These are phyloP conservation scores for Aspergillus sp. DNA, from an alignment of 2,329 filamentous ascomycete genomes.

Conservation along the genomic window DNA sequence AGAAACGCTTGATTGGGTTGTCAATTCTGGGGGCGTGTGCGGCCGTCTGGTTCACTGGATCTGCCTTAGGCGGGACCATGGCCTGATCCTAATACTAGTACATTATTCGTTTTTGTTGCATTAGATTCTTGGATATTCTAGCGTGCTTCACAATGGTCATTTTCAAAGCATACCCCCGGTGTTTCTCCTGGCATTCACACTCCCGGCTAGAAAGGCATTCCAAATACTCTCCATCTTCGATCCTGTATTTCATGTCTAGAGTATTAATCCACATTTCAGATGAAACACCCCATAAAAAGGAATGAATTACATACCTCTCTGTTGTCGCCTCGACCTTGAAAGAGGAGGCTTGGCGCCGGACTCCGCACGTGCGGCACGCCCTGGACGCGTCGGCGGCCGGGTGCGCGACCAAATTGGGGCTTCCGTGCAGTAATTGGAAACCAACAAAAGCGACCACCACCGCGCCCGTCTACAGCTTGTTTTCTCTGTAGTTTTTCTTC, in stretches of 20 bases:
- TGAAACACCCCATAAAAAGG: background rate
- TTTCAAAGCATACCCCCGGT: background rate
- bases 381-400: slow-evolving; percentile 19
- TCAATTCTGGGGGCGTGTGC: slow-evolving; percentile 37
- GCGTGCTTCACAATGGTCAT: background rate
- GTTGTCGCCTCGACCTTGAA: background rate
- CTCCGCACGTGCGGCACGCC: slow-evolving; percentile 22
- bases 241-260: background rate
- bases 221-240: background rate
- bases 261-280: background rate
- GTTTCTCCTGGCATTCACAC: background rate
- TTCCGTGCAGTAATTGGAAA: background rate
- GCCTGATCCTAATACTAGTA: slow-evolving; percentile 13
- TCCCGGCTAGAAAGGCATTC: background rate
- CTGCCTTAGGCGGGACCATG: slow-evolving; percentile 29
- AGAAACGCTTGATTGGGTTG: slow-evolving; percentile 46
- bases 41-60: slow-evolving; percentile 38
- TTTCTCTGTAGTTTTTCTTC: background rate
- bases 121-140: slow-evolving; percentile 4
- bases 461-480: background rate
- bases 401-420: slow-evolving; percentile 18
- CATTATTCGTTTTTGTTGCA: background rate
- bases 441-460: slow-evolving; percentile 1
- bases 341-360: slow-evolving; percentile 16
- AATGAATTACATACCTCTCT: slow-evolving; percentile 4